Evolutionary conservation across 805 yeast species (phyloP), one percentile per base, ranked within the genome.

Genomic region (Candida anglica): DNA sequence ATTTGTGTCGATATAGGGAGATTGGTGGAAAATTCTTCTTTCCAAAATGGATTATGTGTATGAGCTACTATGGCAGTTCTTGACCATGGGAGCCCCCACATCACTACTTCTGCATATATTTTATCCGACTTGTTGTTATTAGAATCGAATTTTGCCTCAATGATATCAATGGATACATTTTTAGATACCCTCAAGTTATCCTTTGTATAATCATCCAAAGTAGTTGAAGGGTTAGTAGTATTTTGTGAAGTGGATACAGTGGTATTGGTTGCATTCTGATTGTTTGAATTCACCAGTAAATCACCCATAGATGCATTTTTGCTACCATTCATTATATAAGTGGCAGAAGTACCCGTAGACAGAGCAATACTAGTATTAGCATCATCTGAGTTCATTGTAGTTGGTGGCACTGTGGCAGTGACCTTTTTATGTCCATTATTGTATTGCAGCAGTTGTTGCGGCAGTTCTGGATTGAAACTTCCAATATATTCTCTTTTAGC

Each of bases 51-150:
- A 35, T 70, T 69, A 3, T 36, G 33, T 1, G 56, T 44, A 29
- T 71, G 62, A 23, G 66, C 60, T 0, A 81, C 81, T 5, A 75
- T 64, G 2, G 88, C 80, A 0, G 96, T 86, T 43, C 87, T 66
- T 24, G 84, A 86, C 86, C 91, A 83, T 0, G 82, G 77, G 30
- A 75, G 67, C 14, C 75, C 79, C 82, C 93, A 83, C 53, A 86
- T 67, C 13, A 71, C 61, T 2, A 88, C 65, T 46, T 87, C 96
- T 2, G 84, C 77, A 48, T 85, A 89, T 1, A 80, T 46, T 35
- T 59, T 60, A 45, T 44, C 16, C 20, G 23, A 9, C 11, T 9
- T 28, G 10, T 14, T 16, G 10, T 30, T 28, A 18, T 19, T 28
- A 15, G 39, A 19, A 37, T 67, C 69, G 40, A 81, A 69, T 28